A percentile compares a stretch with the other conserved stretches of the same genome.
phyloP scores from a whole-genome alignment of 2,329 filamentous ascomycete genomes.

The Ophiostoma angusticollis region DNA sequence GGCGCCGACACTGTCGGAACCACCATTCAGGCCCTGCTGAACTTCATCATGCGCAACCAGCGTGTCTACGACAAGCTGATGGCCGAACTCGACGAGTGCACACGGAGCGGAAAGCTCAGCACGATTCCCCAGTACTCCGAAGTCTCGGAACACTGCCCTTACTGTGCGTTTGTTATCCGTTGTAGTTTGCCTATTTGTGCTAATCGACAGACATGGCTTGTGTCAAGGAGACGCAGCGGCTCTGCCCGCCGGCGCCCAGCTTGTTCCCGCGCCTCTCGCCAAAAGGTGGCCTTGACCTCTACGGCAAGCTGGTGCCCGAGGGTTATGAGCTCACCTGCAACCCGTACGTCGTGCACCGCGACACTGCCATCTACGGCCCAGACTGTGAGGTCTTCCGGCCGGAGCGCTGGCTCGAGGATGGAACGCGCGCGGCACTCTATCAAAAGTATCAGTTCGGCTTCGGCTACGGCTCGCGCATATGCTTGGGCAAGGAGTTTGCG shows the following conservation, averaged over 20 bases:
- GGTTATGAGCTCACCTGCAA: conserved; percentile 48
- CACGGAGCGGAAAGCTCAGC: conserved; percentile 10
- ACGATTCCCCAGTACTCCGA: conserved; percentile 23
- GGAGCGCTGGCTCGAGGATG: conserved; percentile 39
- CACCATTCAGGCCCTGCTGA: conserved; percentile 32
- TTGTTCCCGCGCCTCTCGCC: conserved; percentile 12
- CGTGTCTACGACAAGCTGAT: conserved; percentile 29
- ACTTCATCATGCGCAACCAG: conserved; percentile 34
- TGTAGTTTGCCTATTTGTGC: background rate
- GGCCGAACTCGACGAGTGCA: conserved; percentile 27
- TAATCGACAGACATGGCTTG: conserved; percentile 21
- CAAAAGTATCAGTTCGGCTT: conserved; percentile 37
- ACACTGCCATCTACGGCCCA: conserved; percentile 40
- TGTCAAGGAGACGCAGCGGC: conserved; percentile 26
- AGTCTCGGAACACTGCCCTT: conserved; percentile 22
- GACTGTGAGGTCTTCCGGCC: conserved; percentile 44
- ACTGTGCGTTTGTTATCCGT: conserved; percentile 10
- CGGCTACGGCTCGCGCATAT: conserved; percentile 40
- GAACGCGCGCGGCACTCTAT: conserved; percentile 18
- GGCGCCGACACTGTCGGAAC: conserved; percentile 45
- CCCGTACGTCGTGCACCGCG: conserved; percentile 47
- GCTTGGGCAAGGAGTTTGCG: conserved; percentile 35
- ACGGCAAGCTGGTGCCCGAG: conserved; percentile 29
- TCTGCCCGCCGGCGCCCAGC: conserved; percentile 21
- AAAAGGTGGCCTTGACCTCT: conserved; percentile 9